Base-by-base conservation (phyloP, 1,139 yeast genomes). In the Sugiyamaella sp. region DNA sequence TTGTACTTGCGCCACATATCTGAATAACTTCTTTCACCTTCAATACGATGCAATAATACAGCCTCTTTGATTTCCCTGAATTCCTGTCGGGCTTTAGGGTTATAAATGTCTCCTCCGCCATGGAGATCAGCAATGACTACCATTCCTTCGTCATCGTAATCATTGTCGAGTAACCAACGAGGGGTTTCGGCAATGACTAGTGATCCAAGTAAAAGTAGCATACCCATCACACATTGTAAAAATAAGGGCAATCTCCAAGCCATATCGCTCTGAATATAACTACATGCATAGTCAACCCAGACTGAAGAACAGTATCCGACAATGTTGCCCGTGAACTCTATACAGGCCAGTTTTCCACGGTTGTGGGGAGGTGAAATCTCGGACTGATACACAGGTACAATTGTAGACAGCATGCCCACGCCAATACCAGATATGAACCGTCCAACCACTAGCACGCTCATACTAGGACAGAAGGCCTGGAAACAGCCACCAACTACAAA, bases 371-470 rank as follows among this genome's bases (percentile, higher is more conserved):
- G 96, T 38, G 95, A 84, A 56, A 91, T 89, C 68, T 91, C 98
- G 4, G 89, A 81, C 72, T 90, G 97, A 70, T 89, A 91, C 48
- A 93, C 89, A 0, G 98, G 97, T n/a, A 93, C 95, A 51, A 90
- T 89, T 4, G 96, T 89, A n/a, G 95, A 86, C 53, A 91, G 76
- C 65, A 89, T 79, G 10, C 97, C 98, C 45, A 91, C 91, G 14
- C 96, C 97, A 35, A 90, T 63, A 66, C 97, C 97, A 44, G 91
- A 81, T 41, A 90, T 78, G 46, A 89, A 78, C 61, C 98, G 78
- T 0, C 97, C 97, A 33, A 81, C 57, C 25, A 88, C 82, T 69
- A 90, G 75, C 48, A 77, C 69, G 19, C 65, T 39, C 68, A 85
- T 78, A 49, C 72, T 75, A 14, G 70, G 67, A 1, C 89, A 73